Evolutionary conservation across 2,329 filamentous ascomycete genomes (phyloP), one percentile per base, ranked within the genome.

Genomic region (Juglanconis sp.): DNA sequence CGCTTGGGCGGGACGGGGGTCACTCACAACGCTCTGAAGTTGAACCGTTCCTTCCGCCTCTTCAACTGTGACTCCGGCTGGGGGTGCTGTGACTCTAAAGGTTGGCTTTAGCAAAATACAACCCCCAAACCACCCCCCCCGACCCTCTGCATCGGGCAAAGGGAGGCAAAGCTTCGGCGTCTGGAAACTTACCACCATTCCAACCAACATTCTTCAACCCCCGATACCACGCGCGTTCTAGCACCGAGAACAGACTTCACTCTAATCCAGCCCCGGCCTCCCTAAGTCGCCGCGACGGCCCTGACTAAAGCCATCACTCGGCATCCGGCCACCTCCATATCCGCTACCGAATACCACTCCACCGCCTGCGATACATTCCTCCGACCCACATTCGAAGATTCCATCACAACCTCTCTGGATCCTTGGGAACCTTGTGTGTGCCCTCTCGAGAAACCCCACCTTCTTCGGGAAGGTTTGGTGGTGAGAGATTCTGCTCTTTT

Each of bases 321-420:
- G 46, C 46, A 9, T 17, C 46, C 17, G 24, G 24, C 48, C 35
- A 47, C 47, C 38, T 52, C 46, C 46, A 60, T 51, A 48, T 31
- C 31, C 24, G 24, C 11, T 58, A 47, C 42, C 50, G 42, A 57
- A 50, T 53, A 58, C 50, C 34, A 59, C 56, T 32, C 36, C 51
- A 46, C 40, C 32, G 47, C 42, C 57, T 36, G 54, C 52, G 11
- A 53, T 52, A 24, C 10, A 47, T 42, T 36, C 47, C 47, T 40
- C 46, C 52, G 57, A 57, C 55, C 57, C 57, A 63, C 61, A 57
- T 57, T 57, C 57, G 46, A 63, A 60, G 58, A 61, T 61, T 57
- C 54, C 61, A 62, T 63, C 54, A 55, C 34, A 34, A 51, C 50
- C 54, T 52, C 53, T 49, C 49, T 57, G 34, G 40, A 30, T 8